Evolutionary conservation across 164 flowering plant genomes (phyloP), one percentile per base, ranked within the genome.

Genomic region (Stephania yunnanensis): DNA sequence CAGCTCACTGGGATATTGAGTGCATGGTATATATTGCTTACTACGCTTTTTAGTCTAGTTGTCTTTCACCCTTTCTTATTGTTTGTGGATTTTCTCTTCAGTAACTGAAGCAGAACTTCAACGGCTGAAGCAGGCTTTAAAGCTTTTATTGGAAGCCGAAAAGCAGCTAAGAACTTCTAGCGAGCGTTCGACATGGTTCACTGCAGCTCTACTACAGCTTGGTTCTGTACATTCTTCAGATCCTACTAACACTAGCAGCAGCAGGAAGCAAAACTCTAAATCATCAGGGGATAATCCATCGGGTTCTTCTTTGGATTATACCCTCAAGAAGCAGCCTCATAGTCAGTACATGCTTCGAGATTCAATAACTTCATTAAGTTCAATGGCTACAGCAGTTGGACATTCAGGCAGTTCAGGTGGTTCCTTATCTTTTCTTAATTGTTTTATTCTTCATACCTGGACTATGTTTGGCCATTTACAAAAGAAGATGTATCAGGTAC

Each of bases 121-220:
- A 79, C 88, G 89, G 75, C 77, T 96, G 69, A 93, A 90, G 84
- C 89, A 89, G 72, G 97, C 98, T 46, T 75, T 96, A 67, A 94
- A 87, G 83, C 90, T 94, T 82, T 95, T 96, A 69, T 94, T 95
- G 2, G 97, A 96, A 78, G 97, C 98, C 36, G 97, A 96, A 86
- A 96, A 94, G 81, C 99, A 94, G 83, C 85, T 96, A n/a, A 86
- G 97, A 79, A 85, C 84, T 80, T 88, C 97, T 31, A 89, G 86
- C 79, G 98, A 96, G 78, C 89, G 93, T 20, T 89, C 95, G 74
- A 91, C 97, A 71, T 92, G 99, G 98, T 96, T 96, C 85, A 94
- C 95, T 7, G 98, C 98, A 55, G 91, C 97, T 61, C 83, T 95
- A 7, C 79, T 95, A 72, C 98, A 94, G 82, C 92, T 95, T 80